Conservation (phyloP, 306 rosid species). For the Begonia peltatifolia region DNA sequence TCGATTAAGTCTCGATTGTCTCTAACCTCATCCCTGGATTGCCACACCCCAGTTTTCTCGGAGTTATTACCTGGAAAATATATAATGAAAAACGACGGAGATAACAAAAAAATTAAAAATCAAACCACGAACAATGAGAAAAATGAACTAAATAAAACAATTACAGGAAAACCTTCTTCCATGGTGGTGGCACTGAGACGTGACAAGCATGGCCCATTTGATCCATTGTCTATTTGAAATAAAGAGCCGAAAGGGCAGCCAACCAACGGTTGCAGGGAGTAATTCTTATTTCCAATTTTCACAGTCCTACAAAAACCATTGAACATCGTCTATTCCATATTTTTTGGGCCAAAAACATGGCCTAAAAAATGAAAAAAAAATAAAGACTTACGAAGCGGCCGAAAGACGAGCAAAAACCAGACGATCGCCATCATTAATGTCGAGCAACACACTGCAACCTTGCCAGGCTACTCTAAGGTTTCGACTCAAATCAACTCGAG, state of each 20-base stretch:
- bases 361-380: background rate
- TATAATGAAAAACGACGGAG: no score
- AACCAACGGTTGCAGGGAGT: constrained; percentile 53
- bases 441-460: constrained; percentile 92
- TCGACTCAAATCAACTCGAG: constrained; percentile 5
- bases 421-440: constrained; percentile 86
- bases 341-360: background rate
- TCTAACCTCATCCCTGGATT: constrained; percentile 29
- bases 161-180: constrained; percentile 30
- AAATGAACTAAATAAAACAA: background rate
- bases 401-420: constrained; percentile 86
- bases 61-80: constrained; percentile 20
- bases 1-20: constrained; percentile 67
- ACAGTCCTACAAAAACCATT: constrained; percentile 37
- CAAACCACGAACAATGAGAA: no score
- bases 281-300: constrained; percentile 80
- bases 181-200: constrained; percentile 19
- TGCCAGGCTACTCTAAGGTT: constrained; percentile 56
- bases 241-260: constrained; percentile 69
- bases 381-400: constrained; percentile 41
- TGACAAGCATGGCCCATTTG: constrained; percentile 32
- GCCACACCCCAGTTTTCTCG: constrained; percentile 24
- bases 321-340: background rate
- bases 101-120: no score
- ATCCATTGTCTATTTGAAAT: constrained; percentile 53